Percentiles rank a stretch among this genome's conserved stretches.
Conservation (phyloP, 2,329 filamentous ascomycete genomes). For the Dactylonectria estremocensis region DNA sequence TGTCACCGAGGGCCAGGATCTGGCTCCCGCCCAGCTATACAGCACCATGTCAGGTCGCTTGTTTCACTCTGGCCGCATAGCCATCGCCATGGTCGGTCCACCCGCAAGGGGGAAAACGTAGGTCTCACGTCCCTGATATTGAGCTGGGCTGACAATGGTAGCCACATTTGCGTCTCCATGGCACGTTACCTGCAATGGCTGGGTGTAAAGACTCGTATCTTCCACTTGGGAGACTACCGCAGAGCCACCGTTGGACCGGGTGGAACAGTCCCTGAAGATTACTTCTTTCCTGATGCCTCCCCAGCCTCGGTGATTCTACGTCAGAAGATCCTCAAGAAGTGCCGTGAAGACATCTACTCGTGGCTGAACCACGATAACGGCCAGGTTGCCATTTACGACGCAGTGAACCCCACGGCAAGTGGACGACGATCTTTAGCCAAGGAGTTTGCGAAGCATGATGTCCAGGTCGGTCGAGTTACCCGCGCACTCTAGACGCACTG, state of each 20-base stretch:
- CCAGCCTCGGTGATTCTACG: slow-evolving; percentile 92
- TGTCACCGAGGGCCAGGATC: slow-evolving; percentile 82
- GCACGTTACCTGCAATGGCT: slow-evolving; percentile 97
- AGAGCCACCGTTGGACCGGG: slow-evolving; percentile 89
- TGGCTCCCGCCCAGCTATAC: slow-evolving; percentile 97
- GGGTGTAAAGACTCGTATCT: slow-evolving; percentile 97
- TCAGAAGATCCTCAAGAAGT: slow-evolving; percentile 98
- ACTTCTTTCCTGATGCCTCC: slow-evolving; percentile 96
- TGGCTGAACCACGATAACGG: slow-evolving; percentile 98
- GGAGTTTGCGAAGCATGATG: slow-evolving; percentile 97
- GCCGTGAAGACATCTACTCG: slow-evolving; percentile 95
- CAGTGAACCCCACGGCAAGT: slow-evolving; percentile 90
- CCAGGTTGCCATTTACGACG: slow-evolving; percentile 98
- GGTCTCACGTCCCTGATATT: slow-evolving; percentile 51
- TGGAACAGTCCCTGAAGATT: slow-evolving; percentile 92
- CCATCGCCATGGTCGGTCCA: slow-evolving; percentile 95
- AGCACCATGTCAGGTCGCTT: slow-evolving; percentile 97
- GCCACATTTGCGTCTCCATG: slow-evolving; percentile 95
- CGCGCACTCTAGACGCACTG: not conserved
- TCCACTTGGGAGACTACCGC: slow-evolving; percentile 96
- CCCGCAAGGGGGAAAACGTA: slow-evolving; percentile 96
- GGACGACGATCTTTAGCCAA: slow-evolving; percentile 90
- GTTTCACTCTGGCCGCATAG: slow-evolving; percentile 97
- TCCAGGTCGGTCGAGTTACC: slow-evolving; percentile 72
- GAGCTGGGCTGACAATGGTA: slow-evolving; percentile 53